Conservation (phyloP, 768 basidiomycete species). For the Trametes villosa region DNA sequence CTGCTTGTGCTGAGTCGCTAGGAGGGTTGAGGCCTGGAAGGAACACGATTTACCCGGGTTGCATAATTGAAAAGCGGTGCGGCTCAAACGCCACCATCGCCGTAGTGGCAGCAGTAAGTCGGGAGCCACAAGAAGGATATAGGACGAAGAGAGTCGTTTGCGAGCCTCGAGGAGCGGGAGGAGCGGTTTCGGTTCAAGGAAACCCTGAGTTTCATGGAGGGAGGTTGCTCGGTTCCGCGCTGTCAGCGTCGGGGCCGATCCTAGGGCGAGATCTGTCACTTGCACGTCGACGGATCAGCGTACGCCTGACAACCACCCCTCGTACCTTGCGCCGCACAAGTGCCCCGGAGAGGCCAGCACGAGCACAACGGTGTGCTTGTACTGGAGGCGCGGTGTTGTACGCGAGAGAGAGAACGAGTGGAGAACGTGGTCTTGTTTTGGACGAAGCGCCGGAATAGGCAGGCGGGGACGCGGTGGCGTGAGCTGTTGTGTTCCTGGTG, state of each 20-base stretch:
- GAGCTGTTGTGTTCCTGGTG: not conserved
- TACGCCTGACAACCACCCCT: too few species aligned
- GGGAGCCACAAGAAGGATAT: not conserved
- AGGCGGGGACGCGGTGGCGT: slow-evolving; percentile 22
- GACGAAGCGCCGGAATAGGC: slow-evolving; percentile 7
- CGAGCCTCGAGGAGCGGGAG: not conserved
- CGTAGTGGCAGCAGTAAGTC: not conserved
- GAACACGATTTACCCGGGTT: not conserved
- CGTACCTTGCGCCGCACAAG: too few species aligned
- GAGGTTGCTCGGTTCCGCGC: not conserved
- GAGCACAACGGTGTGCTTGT: too few species aligned
- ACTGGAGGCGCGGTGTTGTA: not conserved
- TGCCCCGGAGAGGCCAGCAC: too few species aligned
- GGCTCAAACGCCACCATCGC: too few species aligned
- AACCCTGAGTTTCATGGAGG: not conserved
- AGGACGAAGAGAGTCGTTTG: not conserved
- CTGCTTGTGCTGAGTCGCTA: too few species aligned
- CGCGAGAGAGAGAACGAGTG: not conserved
- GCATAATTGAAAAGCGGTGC: not conserved
- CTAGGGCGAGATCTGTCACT: not conserved
- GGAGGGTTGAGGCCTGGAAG: too few species aligned
- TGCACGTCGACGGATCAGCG: too few species aligned
- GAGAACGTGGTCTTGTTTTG: not conserved
- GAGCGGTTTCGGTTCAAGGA: not conserved
- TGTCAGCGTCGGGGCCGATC: not conserved